A percentile compares a stretch with the other conserved stretches of the same genome.
Conservation (phyloP, 768 basidiomycete species). For the Leccinum arenicola region DNA sequence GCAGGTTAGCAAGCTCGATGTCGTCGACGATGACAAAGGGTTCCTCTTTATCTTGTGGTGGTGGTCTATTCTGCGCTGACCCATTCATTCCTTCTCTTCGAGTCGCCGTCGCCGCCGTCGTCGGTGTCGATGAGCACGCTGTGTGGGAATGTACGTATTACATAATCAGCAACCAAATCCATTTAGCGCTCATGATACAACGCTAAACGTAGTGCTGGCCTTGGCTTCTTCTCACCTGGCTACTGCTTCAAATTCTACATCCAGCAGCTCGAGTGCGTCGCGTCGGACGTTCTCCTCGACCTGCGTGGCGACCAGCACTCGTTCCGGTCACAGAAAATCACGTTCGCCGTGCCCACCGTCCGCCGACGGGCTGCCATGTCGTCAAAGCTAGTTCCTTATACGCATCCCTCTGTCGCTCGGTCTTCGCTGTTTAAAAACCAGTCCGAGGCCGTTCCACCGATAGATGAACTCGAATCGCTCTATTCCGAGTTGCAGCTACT, state of each 20-base stretch:
- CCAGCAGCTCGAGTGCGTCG: constrained; percentile 12
- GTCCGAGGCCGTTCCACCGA: constrained; percentile 64
- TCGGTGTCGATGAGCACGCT: constrained; percentile 7
- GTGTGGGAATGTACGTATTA: constrained; percentile 26
- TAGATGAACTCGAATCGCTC: constrained; percentile 67
- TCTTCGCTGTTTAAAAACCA: constrained; percentile 62
- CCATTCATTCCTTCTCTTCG: constrained; percentile 9
- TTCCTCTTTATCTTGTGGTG: not conserved
- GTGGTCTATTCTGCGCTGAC: not conserved
- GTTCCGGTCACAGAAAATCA: constrained; percentile 8
- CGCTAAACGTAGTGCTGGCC: constrained; percentile 25
- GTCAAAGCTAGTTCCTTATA: constrained; percentile 53
- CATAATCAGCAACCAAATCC: constrained; percentile 29
- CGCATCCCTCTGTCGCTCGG: constrained; percentile 46
- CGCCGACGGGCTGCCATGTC: constrained; percentile 44
- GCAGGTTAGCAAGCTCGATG: constrained; percentile 36
- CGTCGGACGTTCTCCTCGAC: constrained; percentile 14
- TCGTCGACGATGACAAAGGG: not conserved
- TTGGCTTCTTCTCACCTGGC: constrained; percentile 25
- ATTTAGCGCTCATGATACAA: constrained; percentile 28
- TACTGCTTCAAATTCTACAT: constrained; percentile 17
- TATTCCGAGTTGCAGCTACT: constrained; percentile 58
- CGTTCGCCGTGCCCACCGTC: not conserved
- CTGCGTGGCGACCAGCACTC: constrained; percentile 10
- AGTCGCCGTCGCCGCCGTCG: not conserved